phyloP scores from a whole-genome alignment of 169 alveolate genomes.

The Theileria luwenshuni region DNA sequence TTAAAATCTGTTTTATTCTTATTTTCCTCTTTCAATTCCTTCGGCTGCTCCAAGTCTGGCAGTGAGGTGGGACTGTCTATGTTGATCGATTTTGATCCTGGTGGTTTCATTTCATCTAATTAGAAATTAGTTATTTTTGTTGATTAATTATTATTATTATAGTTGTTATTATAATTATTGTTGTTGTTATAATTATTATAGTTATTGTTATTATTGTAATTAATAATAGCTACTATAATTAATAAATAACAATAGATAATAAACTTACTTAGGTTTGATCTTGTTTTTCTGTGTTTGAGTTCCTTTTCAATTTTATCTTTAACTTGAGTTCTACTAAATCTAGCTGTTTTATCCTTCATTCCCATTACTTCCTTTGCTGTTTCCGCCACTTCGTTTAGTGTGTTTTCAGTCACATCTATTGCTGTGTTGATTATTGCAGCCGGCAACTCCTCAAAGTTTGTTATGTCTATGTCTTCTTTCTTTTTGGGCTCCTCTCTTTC shows the following conservation, averaged over 20 bases:
- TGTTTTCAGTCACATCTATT: slow-evolving; percentile 8
- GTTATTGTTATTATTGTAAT: no score
- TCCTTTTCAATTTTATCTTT: background rate
- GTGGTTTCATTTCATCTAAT: slow-evolving; percentile 4
- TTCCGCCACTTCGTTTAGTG: slow-evolving; percentile 15
- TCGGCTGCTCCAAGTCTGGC: background rate
- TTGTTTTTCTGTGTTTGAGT: background rate
- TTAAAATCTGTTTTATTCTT: background rate
- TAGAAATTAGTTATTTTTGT: background rate
- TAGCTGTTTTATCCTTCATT: slow-evolving; percentile 12
- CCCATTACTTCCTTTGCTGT: slow-evolving; percentile 27
- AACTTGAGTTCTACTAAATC: background rate
- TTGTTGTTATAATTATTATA: no score
- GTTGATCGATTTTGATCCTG: background rate
- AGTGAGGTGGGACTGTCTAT: background rate
- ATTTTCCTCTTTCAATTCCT: background rate
- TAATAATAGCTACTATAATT: no score
- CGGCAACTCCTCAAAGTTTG: slow-evolving; percentile 18
- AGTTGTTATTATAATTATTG: no score
- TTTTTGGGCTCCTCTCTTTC: slow-evolving; percentile 3
- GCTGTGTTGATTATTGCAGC: slow-evolving; percentile 15
- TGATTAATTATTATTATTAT: no score
- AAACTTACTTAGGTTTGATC: background rate
- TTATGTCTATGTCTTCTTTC: slow-evolving; percentile 1
- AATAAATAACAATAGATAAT: no score